Conservation (phyloP, 495 filamentous ascomycete genomes). For the Neurospora cerealis region DNA sequence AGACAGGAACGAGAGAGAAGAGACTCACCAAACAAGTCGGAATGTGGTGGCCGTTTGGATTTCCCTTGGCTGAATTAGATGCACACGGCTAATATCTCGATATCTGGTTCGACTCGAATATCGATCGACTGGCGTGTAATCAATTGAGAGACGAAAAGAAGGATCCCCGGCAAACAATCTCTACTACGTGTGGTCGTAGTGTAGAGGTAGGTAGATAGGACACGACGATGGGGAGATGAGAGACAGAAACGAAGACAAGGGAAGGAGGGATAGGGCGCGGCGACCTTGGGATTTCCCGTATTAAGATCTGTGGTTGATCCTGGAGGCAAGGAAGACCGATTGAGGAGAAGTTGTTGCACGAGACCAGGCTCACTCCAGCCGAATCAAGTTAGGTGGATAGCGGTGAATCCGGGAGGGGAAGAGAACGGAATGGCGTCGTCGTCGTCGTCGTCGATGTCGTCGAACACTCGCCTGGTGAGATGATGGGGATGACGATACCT, state of each 20-base stretch:
- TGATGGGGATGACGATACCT: neutral
- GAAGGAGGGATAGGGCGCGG: neutral
- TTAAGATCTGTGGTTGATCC: neutral
- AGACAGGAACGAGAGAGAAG: neutral
- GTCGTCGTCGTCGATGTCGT: neutral
- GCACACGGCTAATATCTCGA: neutral
- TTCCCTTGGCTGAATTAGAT: neutral
- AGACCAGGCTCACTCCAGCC: neutral
- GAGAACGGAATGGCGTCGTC: neutral
- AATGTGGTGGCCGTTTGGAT: neutral
- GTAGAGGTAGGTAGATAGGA: neutral
- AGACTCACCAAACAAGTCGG: constrained; percentile 6
- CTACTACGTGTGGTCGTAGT: neutral
- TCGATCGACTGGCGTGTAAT: neutral
- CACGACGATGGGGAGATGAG: neutral
- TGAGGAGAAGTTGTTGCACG: neutral
- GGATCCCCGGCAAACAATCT: neutral
- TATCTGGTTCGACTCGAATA: neutral
- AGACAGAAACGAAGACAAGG: neutral
- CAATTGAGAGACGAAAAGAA: neutral
- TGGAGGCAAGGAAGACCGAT: neutral
- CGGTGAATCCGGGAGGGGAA: neutral
- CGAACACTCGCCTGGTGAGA: neutral
- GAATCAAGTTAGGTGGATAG: neutral
- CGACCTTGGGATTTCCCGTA: neutral